Evolutionary conservation across 768 basidiomycete species (phyloP).

Genomic region (Fibroporia radiculosa): DNA sequence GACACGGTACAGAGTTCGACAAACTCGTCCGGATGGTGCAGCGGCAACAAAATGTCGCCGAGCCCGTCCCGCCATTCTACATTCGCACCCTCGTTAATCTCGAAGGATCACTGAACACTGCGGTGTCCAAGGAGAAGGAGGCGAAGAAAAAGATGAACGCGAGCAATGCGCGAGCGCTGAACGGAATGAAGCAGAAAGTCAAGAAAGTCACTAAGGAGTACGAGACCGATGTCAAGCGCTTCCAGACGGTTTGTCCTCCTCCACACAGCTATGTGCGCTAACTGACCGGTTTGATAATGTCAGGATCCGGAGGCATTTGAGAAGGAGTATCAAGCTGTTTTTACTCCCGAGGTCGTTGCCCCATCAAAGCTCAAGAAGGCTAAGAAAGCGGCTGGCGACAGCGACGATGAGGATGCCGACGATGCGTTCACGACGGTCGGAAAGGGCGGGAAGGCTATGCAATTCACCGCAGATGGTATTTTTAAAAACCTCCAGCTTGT

Average conservation of each 20-base stretch:
- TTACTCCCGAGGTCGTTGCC: conserved; percentile 37
- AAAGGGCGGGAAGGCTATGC: conserved; percentile 77
- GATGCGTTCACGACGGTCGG: conserved; percentile 89
- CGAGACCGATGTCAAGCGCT: conserved; percentile 72
- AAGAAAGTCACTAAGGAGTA: conserved; percentile 88
- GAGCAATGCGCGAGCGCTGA: conserved; percentile 86
- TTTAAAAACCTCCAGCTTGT: conserved; percentile 90
- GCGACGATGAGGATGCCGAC: conserved; percentile 35
- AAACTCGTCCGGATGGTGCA: conserved; percentile 88
- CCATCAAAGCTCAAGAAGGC: conserved; percentile 28
- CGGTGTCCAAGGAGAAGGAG: conserved; percentile 81
- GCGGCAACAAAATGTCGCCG: conserved; percentile 76
- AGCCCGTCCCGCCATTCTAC: conserved; percentile 83
- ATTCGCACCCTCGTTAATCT: conserved; percentile 67
- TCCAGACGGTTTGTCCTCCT: conserved; percentile 53
- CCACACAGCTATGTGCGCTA: no score
- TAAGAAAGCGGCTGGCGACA: conserved; percentile 26
- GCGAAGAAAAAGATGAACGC: conserved; percentile 97
- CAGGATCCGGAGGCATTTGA: conserved; percentile 90
- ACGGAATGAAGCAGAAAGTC: conserved; percentile 96
- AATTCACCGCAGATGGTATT: conserved; percentile 76
- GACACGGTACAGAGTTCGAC: conserved; percentile 76
- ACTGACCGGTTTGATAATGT: not conserved
- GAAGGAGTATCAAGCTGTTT: conserved; percentile 54
- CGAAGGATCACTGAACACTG: conserved; percentile 65